Evolutionary conservation across 2,329 filamentous ascomycete species (phyloP).

Genomic region (Pseudopyrenochaeta lycopersici): DNA sequence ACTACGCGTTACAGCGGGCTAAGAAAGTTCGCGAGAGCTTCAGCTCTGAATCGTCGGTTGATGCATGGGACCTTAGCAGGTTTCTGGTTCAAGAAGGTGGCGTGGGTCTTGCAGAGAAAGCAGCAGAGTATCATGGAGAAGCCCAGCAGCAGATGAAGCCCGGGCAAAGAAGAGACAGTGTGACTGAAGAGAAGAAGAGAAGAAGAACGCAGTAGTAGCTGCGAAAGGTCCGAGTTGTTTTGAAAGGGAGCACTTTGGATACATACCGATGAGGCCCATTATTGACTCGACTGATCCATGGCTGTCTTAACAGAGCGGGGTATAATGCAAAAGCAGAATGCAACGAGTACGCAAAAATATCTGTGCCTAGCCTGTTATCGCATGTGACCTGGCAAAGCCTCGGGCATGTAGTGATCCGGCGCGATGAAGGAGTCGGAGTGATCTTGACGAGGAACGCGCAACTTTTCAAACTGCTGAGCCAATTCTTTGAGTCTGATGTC

Average conservation of each 20-base stretch:
- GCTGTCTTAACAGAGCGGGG: too few species aligned
- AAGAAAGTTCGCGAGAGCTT: too few species aligned
- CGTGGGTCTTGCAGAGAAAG: too few species aligned
- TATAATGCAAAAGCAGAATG: neutral
- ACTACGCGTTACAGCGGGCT: too few species aligned
- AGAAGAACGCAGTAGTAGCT: neutral
- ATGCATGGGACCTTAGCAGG: too few species aligned
- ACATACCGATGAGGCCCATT: neutral
- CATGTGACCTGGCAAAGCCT: neutral
- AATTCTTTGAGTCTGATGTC: slow-evolving; percentile 27
- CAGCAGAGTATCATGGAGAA: too few species aligned
- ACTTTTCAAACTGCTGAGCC: slow-evolving; percentile 18
- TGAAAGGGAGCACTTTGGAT: neutral
- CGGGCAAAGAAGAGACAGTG: too few species aligned
- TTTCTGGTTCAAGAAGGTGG: too few species aligned
- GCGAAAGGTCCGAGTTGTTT: neutral
- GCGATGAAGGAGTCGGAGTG: neutral
- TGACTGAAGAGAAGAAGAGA: too few species aligned
- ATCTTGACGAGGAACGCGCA: neutral
- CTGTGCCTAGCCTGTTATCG: neutral
- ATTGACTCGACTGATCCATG: too few species aligned
- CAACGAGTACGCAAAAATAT: neutral
- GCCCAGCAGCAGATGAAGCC: too few species aligned
- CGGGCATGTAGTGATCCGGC: neutral
- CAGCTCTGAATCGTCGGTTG: too few species aligned